Evolutionary conservation across 2,329 filamentous ascomycete species (phyloP).

Genomic region (Botryotinia globosa): DNA sequence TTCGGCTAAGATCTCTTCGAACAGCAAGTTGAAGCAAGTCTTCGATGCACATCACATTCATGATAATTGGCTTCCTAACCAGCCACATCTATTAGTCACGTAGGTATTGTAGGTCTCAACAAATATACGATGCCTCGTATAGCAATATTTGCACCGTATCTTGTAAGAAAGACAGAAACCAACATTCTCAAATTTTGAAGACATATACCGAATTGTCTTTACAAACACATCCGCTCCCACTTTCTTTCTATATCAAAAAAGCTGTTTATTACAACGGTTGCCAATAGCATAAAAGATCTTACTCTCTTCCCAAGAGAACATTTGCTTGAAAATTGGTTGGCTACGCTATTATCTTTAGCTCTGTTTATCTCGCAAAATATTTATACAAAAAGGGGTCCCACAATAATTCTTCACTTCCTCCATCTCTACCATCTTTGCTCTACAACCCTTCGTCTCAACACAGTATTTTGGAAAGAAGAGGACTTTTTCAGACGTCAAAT

Average conservation of each 20-base stretch:
- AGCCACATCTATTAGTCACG: background rate
- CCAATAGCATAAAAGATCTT: background rate
- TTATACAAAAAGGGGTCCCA: background rate
- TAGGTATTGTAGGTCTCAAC: background rate
- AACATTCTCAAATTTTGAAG: background rate
- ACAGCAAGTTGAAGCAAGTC: background rate
- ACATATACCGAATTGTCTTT: background rate
- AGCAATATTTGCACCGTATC: fast-evolving
- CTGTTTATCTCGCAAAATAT: background rate
- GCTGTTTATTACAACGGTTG: background rate
- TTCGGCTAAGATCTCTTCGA: background rate
- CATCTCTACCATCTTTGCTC: background rate
- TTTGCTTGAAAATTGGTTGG: background rate
- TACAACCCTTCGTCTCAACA: background rate
- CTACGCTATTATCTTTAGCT: background rate
- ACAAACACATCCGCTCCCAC: background rate
- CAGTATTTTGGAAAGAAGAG: background rate
- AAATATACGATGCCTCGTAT: background rate
- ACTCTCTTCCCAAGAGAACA: background rate
- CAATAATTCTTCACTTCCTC: background rate
- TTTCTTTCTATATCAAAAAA: background rate
- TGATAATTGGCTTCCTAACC: background rate
- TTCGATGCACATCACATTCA: background rate
- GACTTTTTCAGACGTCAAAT: background rate
- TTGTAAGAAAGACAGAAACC: background rate